Base-by-base conservation (phyloP, 148 eudicot genomes). In the Rhododendron molle region DNA sequence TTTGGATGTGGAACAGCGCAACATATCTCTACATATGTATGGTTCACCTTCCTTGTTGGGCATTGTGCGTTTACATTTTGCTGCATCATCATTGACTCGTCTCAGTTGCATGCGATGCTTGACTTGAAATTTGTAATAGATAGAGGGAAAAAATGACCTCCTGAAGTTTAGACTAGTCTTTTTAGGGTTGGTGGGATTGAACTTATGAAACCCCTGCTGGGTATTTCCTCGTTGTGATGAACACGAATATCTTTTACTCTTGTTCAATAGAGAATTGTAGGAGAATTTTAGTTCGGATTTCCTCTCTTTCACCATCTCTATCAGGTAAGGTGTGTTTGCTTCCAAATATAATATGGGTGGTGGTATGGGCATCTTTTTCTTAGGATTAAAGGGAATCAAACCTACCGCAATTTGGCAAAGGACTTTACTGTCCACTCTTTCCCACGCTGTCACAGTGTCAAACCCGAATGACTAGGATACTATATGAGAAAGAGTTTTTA, bases 41-140 rank as follows among this genome's bases (percentile, higher is more conserved):
- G 93, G 94, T 94, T 83, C 98, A 97, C 90, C 94, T 95, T 85
- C 98, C 99, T 56, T 95, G 98, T 86, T 95, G 98, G 99, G 95
- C 90, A 76, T 85, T 97, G 71, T 95, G 96, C 88, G 85, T 88
- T 87, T 92, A 90, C 87, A 91, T 92, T 74, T 87, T 95, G 60
- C 86, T 95, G 65, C 93, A 93, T 88, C 92, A 88, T 28, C 91
- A 91, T 83, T 94, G 89, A 93, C 69, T 54, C n/a, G 7, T 84
- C 81, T 18, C 52, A 76, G 50, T 81, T 46, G 49, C 78, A 85
- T 43, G 13, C 60, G 65, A 34, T 44, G 77, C 76, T 84, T 83
- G 78, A 46, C 67, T 40, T 30, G 30, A 23, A 23, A 7, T 65
- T 65, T 65, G 71, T 65, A 65, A 18, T 56, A 65, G 71, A 71